Percentiles rank a stretch among this genome's conserved stretches.
phyloP scores from a whole-genome alignment of 331 rosid genomes.

The Telfairia occidentalis region DNA sequence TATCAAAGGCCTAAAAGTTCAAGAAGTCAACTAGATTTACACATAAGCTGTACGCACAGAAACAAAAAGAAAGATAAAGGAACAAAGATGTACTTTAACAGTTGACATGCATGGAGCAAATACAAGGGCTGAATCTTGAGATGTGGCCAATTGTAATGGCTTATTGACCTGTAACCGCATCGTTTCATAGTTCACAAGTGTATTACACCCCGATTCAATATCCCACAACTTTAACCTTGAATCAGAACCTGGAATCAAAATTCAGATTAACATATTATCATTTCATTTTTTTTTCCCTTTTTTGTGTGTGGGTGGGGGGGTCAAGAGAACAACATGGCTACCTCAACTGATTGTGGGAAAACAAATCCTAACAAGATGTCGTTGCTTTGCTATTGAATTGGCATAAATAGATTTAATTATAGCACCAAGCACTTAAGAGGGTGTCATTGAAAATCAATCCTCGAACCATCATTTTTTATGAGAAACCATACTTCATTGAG shows the following conservation, averaged over 20 bases:
- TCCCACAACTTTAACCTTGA: slow-evolving; percentile 94
- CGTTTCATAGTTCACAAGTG: slow-evolving; percentile 87
- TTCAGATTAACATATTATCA: not conserved
- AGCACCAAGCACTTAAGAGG: not conserved
- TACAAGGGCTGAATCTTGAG: slow-evolving; percentile 47
- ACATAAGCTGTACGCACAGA: not conserved
- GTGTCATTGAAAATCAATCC: not conserved
- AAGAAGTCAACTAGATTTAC: slow-evolving; percentile 3
- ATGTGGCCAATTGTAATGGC: slow-evolving; percentile 84
- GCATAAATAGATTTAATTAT: not conserved
- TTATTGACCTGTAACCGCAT: slow-evolving; percentile 68
- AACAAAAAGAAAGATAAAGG: slow-evolving; percentile 4
- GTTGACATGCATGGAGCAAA: slow-evolving; percentile 95
- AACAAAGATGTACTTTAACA: slow-evolving; percentile 43
- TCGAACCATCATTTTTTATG: not conserved
- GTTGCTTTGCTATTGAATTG: not conserved
- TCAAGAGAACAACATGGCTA: not conserved
- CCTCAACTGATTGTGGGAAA: not conserved
- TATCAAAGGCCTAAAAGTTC: slow-evolving; percentile 58
- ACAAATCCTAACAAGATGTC: not conserved
- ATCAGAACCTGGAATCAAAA: slow-evolving; percentile 65
- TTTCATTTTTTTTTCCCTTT: not conserved
- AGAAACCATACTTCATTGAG: too few relatives aligned
- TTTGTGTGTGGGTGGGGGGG: not conserved
- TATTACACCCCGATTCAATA: slow-evolving; percentile 74